Evolutionary conservation across 306 rosid species (phyloP).

Genomic region (Gillenia trifoliata): DNA sequence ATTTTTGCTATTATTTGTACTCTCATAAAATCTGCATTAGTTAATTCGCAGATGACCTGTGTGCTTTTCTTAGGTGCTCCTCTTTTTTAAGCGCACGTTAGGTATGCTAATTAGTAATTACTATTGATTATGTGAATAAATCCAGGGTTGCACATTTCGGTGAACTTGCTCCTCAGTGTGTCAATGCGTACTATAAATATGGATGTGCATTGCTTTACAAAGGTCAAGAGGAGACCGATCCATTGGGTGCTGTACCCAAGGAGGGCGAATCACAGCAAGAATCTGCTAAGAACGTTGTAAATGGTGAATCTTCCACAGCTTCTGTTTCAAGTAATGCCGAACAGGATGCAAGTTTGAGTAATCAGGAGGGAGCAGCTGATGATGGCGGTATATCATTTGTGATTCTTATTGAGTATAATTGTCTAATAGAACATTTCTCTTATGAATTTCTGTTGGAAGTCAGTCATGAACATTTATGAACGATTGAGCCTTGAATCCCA

Average conservation of each 20-base stretch:
- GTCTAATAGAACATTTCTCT: not conserved
- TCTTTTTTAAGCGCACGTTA: not conserved
- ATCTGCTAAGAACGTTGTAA: conserved; percentile 49
- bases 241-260: conserved; percentile 79
- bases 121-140: conserved; percentile 9
- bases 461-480: not conserved
- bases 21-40: too few relatives aligned
- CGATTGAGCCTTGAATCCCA: not conserved
- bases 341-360: conserved; percentile 37
- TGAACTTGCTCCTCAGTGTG: conserved; percentile 89
- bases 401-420: not conserved
- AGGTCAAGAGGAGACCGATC: conserved; percentile 97
- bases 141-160: conserved; percentile 70
- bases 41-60: not conserved
- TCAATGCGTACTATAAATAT: conserved; percentile 71
- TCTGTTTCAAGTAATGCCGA: conserved; percentile 49
- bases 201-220: conserved; percentile 85
- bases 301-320: conserved; percentile 64
- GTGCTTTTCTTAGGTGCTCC: not conserved
- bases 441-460: not conserved
- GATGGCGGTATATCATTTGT: conserved; percentile 49
- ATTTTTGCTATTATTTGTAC: not conserved
- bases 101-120: conserved; percentile 7
- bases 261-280: conserved; percentile 53
- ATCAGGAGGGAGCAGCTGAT: conserved; percentile 44